These are phyloP conservation scores for Capsicum baccatum DNA, from an alignment of 257 asterid species.

Conservation along the genomic window DNA sequence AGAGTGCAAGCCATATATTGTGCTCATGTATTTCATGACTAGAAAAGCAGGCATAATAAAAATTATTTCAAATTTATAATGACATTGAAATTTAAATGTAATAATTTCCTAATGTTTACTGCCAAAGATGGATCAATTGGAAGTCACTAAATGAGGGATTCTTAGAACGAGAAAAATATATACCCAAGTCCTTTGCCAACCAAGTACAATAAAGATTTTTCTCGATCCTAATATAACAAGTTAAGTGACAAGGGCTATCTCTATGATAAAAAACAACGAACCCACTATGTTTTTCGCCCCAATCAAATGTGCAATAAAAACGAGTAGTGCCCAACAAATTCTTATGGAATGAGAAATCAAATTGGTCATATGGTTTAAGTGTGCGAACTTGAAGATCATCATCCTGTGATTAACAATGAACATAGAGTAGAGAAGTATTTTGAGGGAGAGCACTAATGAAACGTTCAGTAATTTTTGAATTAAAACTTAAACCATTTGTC, in stretches of 20 bases:
- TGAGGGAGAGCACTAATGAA: background rate
- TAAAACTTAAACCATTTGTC: background rate
- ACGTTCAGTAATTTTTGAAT: background rate
- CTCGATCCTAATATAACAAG: background rate
- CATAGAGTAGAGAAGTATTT: background rate
- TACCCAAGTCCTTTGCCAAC: background rate
- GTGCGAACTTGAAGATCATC: background rate
- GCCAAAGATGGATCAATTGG: background rate
- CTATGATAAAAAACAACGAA: background rate
- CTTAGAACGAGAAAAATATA: background rate
- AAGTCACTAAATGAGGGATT: background rate
- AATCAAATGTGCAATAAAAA: background rate
- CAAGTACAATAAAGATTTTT: constrained; percentile 2
- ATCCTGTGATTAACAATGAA: background rate
- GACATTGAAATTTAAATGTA: background rate
- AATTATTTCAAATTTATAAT: background rate
- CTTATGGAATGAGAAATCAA: constrained; percentile 12
- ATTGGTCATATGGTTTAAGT: background rate
- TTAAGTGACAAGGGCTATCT: background rate
- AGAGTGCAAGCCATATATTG: too few species aligned
- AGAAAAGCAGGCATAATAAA: too few species aligned
- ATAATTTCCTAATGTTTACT: background rate
- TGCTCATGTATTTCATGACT: too few species aligned
- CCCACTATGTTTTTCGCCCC: background rate
- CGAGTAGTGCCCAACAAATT: background rate